Evolutionary conservation across 2,329 filamentous ascomycete species (phyloP).

Genomic region (Fusarium fujikuroi): DNA sequence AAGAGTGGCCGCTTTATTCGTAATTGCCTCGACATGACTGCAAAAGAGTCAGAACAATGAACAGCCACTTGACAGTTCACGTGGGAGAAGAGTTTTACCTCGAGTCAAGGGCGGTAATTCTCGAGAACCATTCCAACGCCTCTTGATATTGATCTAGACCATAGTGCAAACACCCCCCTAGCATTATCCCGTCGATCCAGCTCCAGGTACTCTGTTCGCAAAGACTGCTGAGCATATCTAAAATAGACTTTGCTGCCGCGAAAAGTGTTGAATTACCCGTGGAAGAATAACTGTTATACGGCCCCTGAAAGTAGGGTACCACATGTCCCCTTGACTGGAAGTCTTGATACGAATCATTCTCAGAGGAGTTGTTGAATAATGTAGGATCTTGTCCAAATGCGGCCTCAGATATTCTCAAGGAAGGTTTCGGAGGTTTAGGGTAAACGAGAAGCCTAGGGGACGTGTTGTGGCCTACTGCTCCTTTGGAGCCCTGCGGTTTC

Average conservation of each 20-base stretch:
- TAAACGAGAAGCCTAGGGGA: conserved; percentile 64
- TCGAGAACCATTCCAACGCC: conserved; percentile 78
- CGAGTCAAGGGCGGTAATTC: conserved; percentile 66
- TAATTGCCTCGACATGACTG: conserved; percentile 91
- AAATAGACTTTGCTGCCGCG: conserved; percentile 69
- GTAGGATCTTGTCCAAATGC: conserved; percentile 4
- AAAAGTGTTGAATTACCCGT: conserved; percentile 53
- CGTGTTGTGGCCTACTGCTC: conserved; percentile 50
- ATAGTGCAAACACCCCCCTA: conserved; percentile 92
- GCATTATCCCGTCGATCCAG: conserved; percentile 92
- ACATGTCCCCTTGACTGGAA: conserved; percentile 24
- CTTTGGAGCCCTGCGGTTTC: conserved; percentile 56
- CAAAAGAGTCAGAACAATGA: conserved; percentile 47
- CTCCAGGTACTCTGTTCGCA: conserved; percentile 85
- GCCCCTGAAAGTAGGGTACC: conserved; percentile 15
- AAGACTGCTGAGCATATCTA: conserved; percentile 77
- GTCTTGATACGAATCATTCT: conserved; percentile 16
- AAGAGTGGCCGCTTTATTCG: conserved; percentile 90
- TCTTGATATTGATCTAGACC: conserved; percentile 86
- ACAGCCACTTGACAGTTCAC: conserved; percentile 47
- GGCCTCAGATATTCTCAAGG: conserved; percentile 23
- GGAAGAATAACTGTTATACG: conserved; percentile 25
- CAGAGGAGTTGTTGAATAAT: conserved; percentile 10
- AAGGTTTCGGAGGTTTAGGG: conserved; percentile 60
- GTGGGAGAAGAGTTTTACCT: conserved; percentile 56